Conservation (phyloP, 805 yeast species). For the Saccharomycopsis babjevae region DNA sequence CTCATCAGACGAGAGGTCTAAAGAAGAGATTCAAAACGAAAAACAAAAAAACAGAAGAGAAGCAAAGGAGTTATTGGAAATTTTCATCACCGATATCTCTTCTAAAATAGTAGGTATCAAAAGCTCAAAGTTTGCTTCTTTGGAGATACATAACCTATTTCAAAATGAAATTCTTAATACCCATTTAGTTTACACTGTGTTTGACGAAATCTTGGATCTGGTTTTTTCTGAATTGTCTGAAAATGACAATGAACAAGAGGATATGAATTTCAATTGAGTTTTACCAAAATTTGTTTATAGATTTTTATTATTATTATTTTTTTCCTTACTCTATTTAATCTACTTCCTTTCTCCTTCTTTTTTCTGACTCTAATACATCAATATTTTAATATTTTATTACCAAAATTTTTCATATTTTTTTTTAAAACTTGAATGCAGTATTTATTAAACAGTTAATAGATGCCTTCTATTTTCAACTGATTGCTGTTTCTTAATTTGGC, state of each 20-base stretch:
- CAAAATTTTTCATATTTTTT: too few species aligned
- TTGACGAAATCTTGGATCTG: constrained; percentile 47
- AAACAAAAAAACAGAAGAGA: constrained; percentile 44
- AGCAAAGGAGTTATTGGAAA: constrained; percentile 45
- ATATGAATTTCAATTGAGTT: background rate
- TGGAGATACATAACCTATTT: constrained; percentile 48
- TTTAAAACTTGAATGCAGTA: too few species aligned
- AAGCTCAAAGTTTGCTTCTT: constrained; percentile 54
- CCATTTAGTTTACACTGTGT: constrained; percentile 46
- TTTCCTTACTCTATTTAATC: background rate
- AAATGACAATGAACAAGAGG: background rate
- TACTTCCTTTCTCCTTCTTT: background rate
- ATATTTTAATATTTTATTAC: too few species aligned
- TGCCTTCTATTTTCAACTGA: background rate
- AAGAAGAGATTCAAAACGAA: constrained; percentile 5
- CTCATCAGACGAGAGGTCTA: background rate
- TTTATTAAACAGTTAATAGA: too few species aligned
- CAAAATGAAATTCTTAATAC: constrained; percentile 67
- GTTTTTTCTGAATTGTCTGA: constrained; percentile 17
- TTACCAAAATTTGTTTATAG: background rate
- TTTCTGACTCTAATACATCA: too few species aligned
- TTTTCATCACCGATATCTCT: constrained; percentile 52
- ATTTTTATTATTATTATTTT: too few species aligned
- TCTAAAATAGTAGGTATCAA: constrained; percentile 65
- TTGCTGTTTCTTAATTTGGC: background rate